Evolutionary conservation across 1,139 yeast genomes (phyloP).

Genomic region (Geotrichum restrictum): DNA sequence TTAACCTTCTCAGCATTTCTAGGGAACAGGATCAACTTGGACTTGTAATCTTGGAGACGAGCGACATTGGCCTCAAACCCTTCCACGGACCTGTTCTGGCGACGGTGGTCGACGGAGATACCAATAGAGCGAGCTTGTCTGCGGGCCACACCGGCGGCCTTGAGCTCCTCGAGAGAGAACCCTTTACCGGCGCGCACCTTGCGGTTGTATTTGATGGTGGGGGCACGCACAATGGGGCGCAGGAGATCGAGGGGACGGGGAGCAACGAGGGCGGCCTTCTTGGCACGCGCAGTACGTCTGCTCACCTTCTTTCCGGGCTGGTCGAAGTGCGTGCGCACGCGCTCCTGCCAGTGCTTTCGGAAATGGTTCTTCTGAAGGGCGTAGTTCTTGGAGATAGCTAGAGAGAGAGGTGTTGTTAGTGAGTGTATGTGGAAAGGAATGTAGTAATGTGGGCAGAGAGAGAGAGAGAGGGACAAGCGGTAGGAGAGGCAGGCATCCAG

Average conservation of each 20-base stretch:
- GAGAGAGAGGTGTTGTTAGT: too few species aligned
- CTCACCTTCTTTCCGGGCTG: conserved; percentile 99
- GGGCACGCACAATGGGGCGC: conserved; percentile 98
- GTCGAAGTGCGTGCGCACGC: conserved; percentile 98
- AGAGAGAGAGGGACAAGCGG: conserved; percentile 12
- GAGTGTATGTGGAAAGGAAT: too few species aligned
- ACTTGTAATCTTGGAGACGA: conserved; percentile 94
- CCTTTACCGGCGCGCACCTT: conserved; percentile 99
- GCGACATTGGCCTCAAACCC: conserved; percentile 91
- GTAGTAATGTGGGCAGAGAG: too few species aligned
- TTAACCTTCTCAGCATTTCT: conserved; percentile 64
- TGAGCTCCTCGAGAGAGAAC: conserved; percentile 95
- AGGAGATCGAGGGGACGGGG: conserved; percentile 96
- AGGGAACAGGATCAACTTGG: conserved; percentile 94
- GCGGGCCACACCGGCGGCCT: conserved; percentile 94
- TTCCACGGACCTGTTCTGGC: conserved; percentile 97
- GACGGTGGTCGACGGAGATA: conserved; percentile 99
- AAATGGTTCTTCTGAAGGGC: conserved; percentile 66
- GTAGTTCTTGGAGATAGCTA: conserved; percentile 96
- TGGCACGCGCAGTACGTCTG: conserved; percentile 91
- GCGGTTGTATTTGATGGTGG: conserved; percentile 98
- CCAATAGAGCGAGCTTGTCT: conserved; percentile 98
- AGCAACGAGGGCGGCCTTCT: conserved; percentile 92
- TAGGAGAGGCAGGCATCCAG: neutral
- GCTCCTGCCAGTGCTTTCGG: conserved; percentile 99